Evolutionary conservation across 2,329 filamentous ascomycete genomes (phyloP).

Genomic region (Bipolaris oryzae): DNA sequence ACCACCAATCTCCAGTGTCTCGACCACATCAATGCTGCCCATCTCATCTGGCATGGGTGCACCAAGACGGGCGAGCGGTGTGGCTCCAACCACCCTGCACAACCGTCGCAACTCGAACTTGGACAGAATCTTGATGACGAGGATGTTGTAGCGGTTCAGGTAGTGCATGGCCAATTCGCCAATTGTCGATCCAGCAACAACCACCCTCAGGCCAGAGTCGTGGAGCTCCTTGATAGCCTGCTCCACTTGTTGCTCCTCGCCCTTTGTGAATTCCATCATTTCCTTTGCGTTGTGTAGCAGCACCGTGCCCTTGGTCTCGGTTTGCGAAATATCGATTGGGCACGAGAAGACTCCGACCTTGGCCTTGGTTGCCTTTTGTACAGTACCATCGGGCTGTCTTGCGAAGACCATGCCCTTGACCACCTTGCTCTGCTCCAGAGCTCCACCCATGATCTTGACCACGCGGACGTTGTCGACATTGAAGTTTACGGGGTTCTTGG

Average conservation of each 20-base stretch:
- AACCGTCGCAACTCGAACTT: conserved; percentile 96
- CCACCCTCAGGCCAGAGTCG: conserved; percentile 89
- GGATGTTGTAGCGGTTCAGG: conserved; percentile 94
- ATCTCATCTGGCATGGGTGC: conserved; percentile 99
- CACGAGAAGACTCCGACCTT: conserved; percentile 98
- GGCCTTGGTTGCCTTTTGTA: conserved; percentile 90
- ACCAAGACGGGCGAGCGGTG: conserved; percentile 91
- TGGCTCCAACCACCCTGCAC: conserved; percentile 95
- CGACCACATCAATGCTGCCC: conserved; percentile 91
- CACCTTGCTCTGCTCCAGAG: conserved; percentile 89
- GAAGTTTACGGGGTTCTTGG: conserved; percentile 94
- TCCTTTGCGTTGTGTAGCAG: conserved; percentile 96
- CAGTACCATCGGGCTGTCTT: conserved; percentile 83
- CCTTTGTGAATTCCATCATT: conserved; percentile 98
- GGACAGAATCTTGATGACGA: conserved; percentile 94
- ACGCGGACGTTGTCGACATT: conserved; percentile 99
- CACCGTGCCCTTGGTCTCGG: conserved; percentile 98
- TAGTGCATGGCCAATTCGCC: conserved; percentile 97
- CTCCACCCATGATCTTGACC: conserved; percentile 99
- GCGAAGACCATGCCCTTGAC: conserved; percentile 99
- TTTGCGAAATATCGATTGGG: conserved; percentile 92
- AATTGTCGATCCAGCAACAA: conserved; percentile 90
- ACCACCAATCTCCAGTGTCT: conserved; percentile 96
- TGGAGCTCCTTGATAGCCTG: conserved; percentile 91
- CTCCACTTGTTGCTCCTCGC: conserved; percentile 92